Base-by-base conservation (phyloP, 768 basidiomycete genomes). In the Amanita thiersii region DNA sequence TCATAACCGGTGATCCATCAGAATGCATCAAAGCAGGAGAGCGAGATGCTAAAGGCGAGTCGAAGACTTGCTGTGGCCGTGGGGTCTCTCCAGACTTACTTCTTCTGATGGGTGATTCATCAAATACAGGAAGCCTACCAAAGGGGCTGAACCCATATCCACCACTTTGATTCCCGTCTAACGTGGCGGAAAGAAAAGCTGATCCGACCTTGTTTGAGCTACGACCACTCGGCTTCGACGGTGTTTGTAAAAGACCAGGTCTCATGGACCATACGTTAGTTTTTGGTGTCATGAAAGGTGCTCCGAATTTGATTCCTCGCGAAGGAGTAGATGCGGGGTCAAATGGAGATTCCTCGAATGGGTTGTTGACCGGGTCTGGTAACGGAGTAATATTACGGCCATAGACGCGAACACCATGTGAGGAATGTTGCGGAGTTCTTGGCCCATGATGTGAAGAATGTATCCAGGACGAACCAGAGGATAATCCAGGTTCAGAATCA, bases 261-360 rank as follows among this genome's bases (percentile, higher is more conserved):
- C 69, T 63, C 9, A 62, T 56, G 1, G 62, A 54, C 73, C 75
- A 78, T 25, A 63, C 48, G 23, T 57, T 66, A 35, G 68, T 68
- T 56, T 80, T 84, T n/a, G 81, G 81, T 14, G 80, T 83, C 29
- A 70, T 61, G 51, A 81, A 81, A 2, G 77, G 54, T 8, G 58
- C 59, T 31, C 67, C 68, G 50, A 84, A 77, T 52, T 66, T 76
- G 50, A 86, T 77, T 3, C 85, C 83, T 32, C 86, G 67, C n/a
- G 86, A 87, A 3, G 86, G 86, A 6, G 86, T 87, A 14, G 83
- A 81, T 18, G 79, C 77, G 4, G 85, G 84, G 56, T 89, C 85
- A 52, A 86, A 89, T 1, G 78, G 73, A 4, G 69, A 63, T 30
- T 77, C 77, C 12, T 80, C 76, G 15, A 59, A 58, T 3, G 43